These are phyloP conservation scores for Pseudocercospora pini-densiflorae DNA, from an alignment of 2,329 filamentous ascomycete genomes.

Conservation along the genomic window DNA sequence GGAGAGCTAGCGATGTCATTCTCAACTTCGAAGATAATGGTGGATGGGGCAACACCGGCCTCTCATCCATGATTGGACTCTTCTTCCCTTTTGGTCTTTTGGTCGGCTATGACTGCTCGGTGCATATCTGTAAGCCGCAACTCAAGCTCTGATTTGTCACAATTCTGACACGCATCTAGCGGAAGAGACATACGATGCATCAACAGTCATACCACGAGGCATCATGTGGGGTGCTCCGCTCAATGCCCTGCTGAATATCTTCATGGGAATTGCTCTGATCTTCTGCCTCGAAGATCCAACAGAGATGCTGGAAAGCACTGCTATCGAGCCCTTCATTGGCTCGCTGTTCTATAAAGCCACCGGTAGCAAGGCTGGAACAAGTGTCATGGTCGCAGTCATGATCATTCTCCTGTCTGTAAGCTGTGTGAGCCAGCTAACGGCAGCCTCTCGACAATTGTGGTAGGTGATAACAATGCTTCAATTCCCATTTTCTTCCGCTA, in stretches of 20 bases:
- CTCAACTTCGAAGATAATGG: slow-evolving; percentile 55
- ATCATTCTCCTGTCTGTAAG: slow-evolving; percentile 36
- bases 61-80: slow-evolving; percentile 53
- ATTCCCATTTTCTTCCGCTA: neutral
- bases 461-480: neutral
- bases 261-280: slow-evolving; percentile 29
- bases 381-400: slow-evolving; percentile 37
- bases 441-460: slow-evolving; percentile 40
- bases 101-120: slow-evolving; percentile 33
- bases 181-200: slow-evolving; percentile 35
- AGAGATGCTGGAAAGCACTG: neutral
- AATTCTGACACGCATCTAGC: slow-evolving; percentile 29
- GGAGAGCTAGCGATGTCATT: slow-evolving; percentile 51
- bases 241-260: slow-evolving; percentile 19
- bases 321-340: slow-evolving; percentile 30
- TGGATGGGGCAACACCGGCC: slow-evolving; percentile 45
- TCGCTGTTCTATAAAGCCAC: slow-evolving; percentile 41
- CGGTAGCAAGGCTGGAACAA: slow-evolving; percentile 37
- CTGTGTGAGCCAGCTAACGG: slow-evolving; percentile 43
- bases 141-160: too few relatives aligned
- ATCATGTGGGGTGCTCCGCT: slow-evolving; percentile 29
- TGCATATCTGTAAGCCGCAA: neutral
- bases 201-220: slow-evolving; percentile 28
- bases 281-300: slow-evolving; percentile 9
- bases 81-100: slow-evolving; percentile 33